Evolutionary conservation across 2,329 filamentous ascomycete species (phyloP).

Genomic region (Cladosporium colombiae): DNA sequence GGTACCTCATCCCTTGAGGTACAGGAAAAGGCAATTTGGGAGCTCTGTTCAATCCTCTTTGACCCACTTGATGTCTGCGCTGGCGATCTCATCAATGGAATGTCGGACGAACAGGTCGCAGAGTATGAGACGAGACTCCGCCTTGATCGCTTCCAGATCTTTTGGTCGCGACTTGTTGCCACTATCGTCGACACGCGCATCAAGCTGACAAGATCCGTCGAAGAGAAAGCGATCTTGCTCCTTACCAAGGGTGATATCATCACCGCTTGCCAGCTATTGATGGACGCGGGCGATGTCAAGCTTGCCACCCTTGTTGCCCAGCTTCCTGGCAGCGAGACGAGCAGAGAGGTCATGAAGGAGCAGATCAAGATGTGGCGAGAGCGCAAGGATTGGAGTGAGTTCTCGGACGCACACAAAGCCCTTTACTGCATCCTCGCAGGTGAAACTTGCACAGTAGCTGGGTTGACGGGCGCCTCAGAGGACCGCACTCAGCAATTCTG

Average conservation of each 20-base stretch:
- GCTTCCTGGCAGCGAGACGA: slow-evolving; percentile 70
- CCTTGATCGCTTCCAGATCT: slow-evolving; percentile 67
- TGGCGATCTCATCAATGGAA: slow-evolving; percentile 36
- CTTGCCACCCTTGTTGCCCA: slow-evolving; percentile 83
- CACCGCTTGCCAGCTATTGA: slow-evolving; percentile 78
- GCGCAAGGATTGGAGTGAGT: slow-evolving; percentile 81
- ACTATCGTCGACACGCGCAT: slow-evolving; percentile 47
- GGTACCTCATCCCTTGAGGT: slow-evolving; percentile 30
- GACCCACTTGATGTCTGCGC: slow-evolving; percentile 56
- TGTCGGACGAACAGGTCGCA: slow-evolving; percentile 46
- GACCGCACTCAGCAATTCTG: slow-evolving; percentile 78
- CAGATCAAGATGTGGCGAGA: slow-evolving; percentile 85
- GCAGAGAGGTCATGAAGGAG: slow-evolving; percentile 71
- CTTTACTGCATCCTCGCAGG: slow-evolving; percentile 88
- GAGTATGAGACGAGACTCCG: slow-evolving; percentile 42
- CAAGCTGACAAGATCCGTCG: slow-evolving; percentile 62
- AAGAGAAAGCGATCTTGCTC: slow-evolving; percentile 81
- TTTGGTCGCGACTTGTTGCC: slow-evolving; percentile 55
- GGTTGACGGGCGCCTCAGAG: slow-evolving; percentile 73
- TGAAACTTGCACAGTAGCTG: slow-evolving; percentile 80
- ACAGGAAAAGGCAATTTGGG: slow-evolving; percentile 79
- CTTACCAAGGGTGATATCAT: slow-evolving; percentile 76
- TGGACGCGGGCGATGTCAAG: slow-evolving; percentile 75
- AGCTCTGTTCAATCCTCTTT: slow-evolving; percentile 82
- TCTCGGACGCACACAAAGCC: slow-evolving; percentile 78